These are phyloP conservation scores for Coffea humblotiana DNA, from an alignment of 305 asterid genomes.

Conservation along the genomic window DNA sequence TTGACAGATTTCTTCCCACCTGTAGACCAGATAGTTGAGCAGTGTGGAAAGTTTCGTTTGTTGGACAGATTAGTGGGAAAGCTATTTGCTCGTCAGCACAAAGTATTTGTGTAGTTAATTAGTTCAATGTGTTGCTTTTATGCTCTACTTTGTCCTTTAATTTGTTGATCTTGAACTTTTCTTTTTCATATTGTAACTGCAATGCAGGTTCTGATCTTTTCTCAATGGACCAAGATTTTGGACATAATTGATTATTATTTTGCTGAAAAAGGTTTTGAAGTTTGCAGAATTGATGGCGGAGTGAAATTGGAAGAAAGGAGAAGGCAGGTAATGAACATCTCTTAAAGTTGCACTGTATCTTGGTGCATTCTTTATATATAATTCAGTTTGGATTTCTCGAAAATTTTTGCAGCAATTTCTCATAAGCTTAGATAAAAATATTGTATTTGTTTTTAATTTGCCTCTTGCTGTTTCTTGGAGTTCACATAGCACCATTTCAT, in stretches of 20 bases:
- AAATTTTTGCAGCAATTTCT: not conserved
- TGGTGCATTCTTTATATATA: not conserved
- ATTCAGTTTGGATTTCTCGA: not conserved
- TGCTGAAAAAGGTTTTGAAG: slow-evolving; percentile 72
- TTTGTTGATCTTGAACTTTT: slow-evolving; percentile 8
- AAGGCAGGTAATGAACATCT: slow-evolving; percentile 54
- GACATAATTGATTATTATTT: slow-evolving; percentile 94
- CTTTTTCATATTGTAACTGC: slow-evolving; percentile 4
- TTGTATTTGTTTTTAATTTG: no score
- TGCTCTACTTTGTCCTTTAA: not conserved
- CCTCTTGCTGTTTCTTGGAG: not conserved
- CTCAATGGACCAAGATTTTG: slow-evolving; percentile 95
- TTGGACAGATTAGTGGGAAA: slow-evolving; percentile 74
- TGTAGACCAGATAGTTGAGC: slow-evolving; percentile 75
- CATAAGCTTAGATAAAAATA: not conserved
- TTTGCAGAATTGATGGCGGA: slow-evolving; percentile 88
- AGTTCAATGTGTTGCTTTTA: not conserved
- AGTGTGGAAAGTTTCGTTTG: slow-evolving; percentile 88
- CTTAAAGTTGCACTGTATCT: not conserved
- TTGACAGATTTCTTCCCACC: slow-evolving; percentile 74
- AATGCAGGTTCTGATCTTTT: slow-evolving; percentile 85
- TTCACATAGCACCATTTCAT: not conserved
- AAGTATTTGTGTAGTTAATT: slow-evolving; percentile 38
- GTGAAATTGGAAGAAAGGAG: slow-evolving; percentile 75
- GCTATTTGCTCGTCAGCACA: slow-evolving; percentile 80